phyloP scores from a whole-genome alignment of 176 grass and related monocot species.

The Puya raimondii region DNA sequence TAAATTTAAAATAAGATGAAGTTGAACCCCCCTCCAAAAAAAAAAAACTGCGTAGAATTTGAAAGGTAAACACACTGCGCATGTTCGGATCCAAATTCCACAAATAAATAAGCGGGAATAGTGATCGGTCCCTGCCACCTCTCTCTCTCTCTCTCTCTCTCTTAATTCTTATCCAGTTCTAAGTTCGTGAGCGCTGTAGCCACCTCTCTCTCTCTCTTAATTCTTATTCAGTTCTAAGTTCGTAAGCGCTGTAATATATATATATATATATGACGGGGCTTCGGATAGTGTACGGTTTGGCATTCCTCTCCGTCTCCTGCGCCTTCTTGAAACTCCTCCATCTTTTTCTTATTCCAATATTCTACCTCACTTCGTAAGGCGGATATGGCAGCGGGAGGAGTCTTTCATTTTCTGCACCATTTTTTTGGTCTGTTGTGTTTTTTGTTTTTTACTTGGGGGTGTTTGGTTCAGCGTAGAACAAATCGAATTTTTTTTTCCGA shows the following conservation, averaged over 20 bases:
- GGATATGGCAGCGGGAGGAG: no score
- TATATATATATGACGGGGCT: not conserved
- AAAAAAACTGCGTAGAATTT: no score
- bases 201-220: not conserved
- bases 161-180: not conserved
- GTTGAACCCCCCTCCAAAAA: no score
- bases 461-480: no score
- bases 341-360: conserved; percentile 14
- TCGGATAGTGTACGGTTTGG: not conserved
- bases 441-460: no score
- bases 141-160: not conserved
- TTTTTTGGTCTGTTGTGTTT: no score
- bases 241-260: not conserved
- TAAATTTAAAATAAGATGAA: no score
- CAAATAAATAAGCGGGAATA: no score
- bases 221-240: not conserved
- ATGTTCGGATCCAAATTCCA: no score
- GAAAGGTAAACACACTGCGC: no score
- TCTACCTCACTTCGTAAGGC: conserved; percentile 8
- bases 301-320: not conserved
- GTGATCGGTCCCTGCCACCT: not conserved
- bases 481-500: no score
- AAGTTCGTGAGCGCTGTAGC: not conserved
- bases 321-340: conserved; percentile 7
- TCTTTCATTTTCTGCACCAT: no score